These are phyloP conservation scores for Coemansia sp. DNA, from an alignment of 192 early-diverging fungal species.

Conservation along the genomic window DNA sequence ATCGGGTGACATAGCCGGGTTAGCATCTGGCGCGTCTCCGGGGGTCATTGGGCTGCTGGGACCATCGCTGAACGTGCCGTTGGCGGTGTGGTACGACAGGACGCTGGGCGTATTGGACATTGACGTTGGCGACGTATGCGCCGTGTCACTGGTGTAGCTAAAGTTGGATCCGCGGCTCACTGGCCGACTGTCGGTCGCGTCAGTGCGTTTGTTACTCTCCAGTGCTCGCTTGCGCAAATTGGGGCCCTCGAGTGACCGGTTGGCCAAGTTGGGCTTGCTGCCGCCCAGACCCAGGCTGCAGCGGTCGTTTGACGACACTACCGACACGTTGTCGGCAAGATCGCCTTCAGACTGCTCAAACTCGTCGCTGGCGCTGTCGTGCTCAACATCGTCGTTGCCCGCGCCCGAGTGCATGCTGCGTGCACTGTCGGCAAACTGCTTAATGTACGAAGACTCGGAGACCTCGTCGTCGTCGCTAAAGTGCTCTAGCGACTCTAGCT, in stretches of 20 bases:
- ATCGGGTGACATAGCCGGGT: neutral
- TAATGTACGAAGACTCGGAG: slow-evolving; percentile 37
- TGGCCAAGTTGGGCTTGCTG: slow-evolving; percentile 2
- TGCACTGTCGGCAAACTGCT: slow-evolving; percentile 27
- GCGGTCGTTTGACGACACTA: slow-evolving; percentile 37
- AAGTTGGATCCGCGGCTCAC: slow-evolving; percentile 10
- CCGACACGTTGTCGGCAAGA: slow-evolving; percentile 26
- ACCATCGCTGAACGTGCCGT: slow-evolving; percentile 20
- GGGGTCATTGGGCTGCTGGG: neutral
- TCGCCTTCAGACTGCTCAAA: slow-evolving; percentile 2
- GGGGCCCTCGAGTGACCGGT: slow-evolving; percentile 11
- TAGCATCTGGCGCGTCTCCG: neutral
- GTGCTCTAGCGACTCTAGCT: slow-evolving; percentile 19
- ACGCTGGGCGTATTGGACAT: slow-evolving; percentile 23
- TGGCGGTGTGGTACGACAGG: slow-evolving; percentile 36
- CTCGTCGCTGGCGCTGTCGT: slow-evolving; percentile 7
- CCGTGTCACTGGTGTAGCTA: slow-evolving; percentile 17
- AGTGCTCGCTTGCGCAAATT: slow-evolving; percentile 29
- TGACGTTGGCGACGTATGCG: slow-evolving; percentile 10
- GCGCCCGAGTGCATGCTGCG: neutral
- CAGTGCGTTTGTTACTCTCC: slow-evolving; percentile 9
- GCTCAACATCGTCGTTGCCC: neutral
- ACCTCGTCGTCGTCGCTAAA: slow-evolving; percentile 35
- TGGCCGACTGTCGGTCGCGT: slow-evolving; percentile 7
- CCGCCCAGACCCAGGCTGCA: slow-evolving; percentile 42